A percentile compares a stretch with the other conserved stretches of the same genome.
Evolutionary conservation across 257 asterid species (phyloP).

Genomic region (Anisodus tanguticus): DNA sequence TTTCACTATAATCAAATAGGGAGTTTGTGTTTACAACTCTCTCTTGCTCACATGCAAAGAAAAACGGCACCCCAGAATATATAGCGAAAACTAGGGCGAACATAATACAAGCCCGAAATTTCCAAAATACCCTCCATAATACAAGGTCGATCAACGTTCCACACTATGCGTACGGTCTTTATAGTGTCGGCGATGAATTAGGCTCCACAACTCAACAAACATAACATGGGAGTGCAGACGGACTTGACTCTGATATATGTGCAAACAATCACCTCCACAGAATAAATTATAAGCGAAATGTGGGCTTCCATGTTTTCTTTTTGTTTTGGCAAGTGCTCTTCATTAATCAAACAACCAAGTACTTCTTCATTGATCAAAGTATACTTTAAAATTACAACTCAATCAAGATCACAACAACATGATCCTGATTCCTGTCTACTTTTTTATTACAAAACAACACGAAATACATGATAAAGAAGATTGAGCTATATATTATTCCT

Average conservation of each 20-base stretch:
- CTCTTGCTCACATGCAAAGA: no score
- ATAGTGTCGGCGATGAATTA: no score
- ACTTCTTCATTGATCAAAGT: constrained; percentile 16
- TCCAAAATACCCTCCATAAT: no score
- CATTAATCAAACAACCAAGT: background rate
- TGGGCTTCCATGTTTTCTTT: background rate
- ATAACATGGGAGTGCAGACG: background rate
- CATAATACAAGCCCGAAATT: no score
- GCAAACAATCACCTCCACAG: background rate
- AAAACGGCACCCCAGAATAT: no score
- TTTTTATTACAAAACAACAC: background rate
- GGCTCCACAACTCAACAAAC: background rate
- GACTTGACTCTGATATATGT: background rate
- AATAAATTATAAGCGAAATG: background rate
- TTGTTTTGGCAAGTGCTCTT: background rate
- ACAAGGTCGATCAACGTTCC: no score
- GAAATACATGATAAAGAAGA: background rate
- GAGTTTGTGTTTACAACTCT: no score
- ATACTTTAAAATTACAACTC: background rate
- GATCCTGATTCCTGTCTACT: background rate
- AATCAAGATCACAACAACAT: background rate
- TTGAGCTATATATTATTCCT: constrained; percentile 16
- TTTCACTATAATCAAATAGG: no score
- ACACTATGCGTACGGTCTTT: no score
- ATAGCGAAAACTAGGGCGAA: no score